phyloP scores from a whole-genome alignment of 305 asterid genomes.

The Andrographis paniculata region DNA sequence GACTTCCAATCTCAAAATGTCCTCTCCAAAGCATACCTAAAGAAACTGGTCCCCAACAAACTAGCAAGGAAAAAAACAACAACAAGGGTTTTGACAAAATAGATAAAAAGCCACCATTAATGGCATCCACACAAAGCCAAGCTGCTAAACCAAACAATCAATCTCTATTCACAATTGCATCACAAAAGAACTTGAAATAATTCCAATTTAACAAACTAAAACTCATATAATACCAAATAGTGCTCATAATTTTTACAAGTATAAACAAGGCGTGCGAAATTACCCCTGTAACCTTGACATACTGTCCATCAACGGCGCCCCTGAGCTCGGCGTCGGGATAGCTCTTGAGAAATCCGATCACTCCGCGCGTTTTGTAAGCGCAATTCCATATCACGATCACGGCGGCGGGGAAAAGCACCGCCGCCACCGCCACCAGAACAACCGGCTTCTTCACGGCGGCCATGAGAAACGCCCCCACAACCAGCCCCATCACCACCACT shows the following conservation, averaged over 20 bases:
- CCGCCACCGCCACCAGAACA: constrained; percentile 55
- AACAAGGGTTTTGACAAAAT: neutral
- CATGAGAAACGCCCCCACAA: constrained; percentile 79
- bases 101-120: constrained; percentile 11
- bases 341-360: constrained; percentile 38
- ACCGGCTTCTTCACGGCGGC: constrained; percentile 74
- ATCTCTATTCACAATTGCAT: constrained; percentile 14
- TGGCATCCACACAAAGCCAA: constrained; percentile 6
- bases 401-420: constrained; percentile 32
- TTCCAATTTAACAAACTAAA: too few relatives aligned
- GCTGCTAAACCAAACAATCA: constrained; percentile 5
- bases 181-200: neutral
- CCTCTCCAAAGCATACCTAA: constrained; percentile 11
- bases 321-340: constrained; percentile 58
- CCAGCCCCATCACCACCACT: constrained; percentile 72
- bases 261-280: constrained; percentile 16
- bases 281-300: constrained; percentile 99
- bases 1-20: constrained; percentile 9
- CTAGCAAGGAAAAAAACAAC: too few relatives aligned
- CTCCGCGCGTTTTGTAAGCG: constrained; percentile 47
- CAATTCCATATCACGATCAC: constrained; percentile 52
- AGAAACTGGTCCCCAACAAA: constrained; percentile 28
- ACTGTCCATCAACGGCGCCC: constrained; percentile 85
- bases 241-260: too few relatives aligned
- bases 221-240: too few relatives aligned